These are phyloP conservation scores for Kodamaea alishanica DNA, from an alignment of 1,139 yeast genomes.

Conservation along the genomic window DNA sequence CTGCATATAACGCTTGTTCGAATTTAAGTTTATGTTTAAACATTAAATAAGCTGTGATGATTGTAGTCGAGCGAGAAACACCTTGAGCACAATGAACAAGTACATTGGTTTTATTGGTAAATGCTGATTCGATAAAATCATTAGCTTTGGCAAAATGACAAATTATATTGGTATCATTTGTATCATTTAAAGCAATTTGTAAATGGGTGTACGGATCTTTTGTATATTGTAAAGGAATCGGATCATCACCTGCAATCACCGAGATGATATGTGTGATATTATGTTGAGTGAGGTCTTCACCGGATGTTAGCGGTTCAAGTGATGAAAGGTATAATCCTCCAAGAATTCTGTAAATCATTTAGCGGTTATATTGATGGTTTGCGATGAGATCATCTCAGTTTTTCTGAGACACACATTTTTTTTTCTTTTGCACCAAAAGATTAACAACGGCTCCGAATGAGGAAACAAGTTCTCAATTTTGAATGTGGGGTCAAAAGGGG, in stretches of 20 bases:
- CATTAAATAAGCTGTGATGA: slow-evolving; percentile 78
- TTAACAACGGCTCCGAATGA: too few relatives aligned
- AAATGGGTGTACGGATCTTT: slow-evolving; percentile 47
- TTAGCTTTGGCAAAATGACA: slow-evolving; percentile 58
- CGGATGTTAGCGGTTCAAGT: slow-evolving; percentile 48
- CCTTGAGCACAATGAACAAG: slow-evolving; percentile 85
- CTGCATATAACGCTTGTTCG: slow-evolving; percentile 67
- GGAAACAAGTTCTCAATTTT: too few relatives aligned
- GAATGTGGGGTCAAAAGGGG: too few relatives aligned
- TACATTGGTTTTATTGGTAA: slow-evolving; percentile 42
- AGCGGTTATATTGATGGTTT: slow-evolving; percentile 9
- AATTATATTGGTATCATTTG: slow-evolving; percentile 57
- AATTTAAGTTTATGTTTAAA: slow-evolving; percentile 56
- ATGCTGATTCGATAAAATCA: slow-evolving; percentile 62
- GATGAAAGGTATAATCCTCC: slow-evolving; percentile 67
- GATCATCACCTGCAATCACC: slow-evolving; percentile 49
- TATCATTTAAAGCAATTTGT: slow-evolving; percentile 71
- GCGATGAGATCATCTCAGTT: neutral
- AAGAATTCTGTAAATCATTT: slow-evolving; percentile 41
- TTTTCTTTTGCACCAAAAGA: too few relatives aligned
- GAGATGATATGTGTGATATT: slow-evolving; percentile 70
- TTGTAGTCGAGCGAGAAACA: slow-evolving; percentile 71
- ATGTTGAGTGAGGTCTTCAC: slow-evolving; percentile 38
- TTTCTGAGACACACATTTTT: too few relatives aligned
- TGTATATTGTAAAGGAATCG: slow-evolving; percentile 50